Evolutionary conservation across 139 green algal species (phyloP).

Genomic region (Coelastrella sp.): DNA sequence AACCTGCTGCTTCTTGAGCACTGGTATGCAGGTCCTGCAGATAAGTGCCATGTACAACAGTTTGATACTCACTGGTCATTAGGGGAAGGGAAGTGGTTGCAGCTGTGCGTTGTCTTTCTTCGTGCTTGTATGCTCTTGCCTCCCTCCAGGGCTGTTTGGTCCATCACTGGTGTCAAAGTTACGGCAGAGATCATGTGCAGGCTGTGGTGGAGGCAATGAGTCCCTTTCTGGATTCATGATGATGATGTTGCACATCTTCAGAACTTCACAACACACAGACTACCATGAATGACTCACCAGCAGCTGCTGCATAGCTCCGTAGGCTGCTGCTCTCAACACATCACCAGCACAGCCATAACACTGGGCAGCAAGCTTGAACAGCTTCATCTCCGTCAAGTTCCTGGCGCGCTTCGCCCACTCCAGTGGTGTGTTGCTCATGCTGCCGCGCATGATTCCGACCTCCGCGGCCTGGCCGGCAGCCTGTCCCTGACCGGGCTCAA

Average conservation of each 20-base stretch:
- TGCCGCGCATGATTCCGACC: neutral
- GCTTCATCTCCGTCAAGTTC: slow-evolving; percentile 41
- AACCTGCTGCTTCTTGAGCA: slow-evolving; percentile 21
- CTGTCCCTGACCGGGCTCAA: neutral
- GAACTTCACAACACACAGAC: too few species aligned
- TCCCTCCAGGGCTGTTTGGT: too few species aligned
- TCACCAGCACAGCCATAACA: slow-evolving; percentile 44
- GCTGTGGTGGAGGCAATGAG: too few species aligned
- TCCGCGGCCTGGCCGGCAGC: neutral
- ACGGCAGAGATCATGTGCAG: too few species aligned
- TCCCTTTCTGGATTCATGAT: too few species aligned
- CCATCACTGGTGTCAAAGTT: too few species aligned
- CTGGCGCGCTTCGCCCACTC: slow-evolving; percentile 41
- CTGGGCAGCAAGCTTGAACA: slow-evolving; percentile 37
- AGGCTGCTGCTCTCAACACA: slow-evolving; percentile 7
- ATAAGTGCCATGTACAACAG: neutral
- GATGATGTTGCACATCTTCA: too few species aligned
- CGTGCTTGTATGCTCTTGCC: too few species aligned
- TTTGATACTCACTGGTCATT: too few species aligned
- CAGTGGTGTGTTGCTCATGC: slow-evolving; percentile 31
- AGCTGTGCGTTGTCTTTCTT: too few species aligned
- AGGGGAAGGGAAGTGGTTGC: too few species aligned
- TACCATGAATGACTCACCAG: slow-evolving; percentile 5
- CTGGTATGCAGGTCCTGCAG: slow-evolving; percentile 23
- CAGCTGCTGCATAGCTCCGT: slow-evolving; percentile 30